Evolutionary conservation across 208 protist genomes (phyloP), one percentile per base, ranked within the genome.

Genomic region (Trypanosoma boissoni): DNA sequence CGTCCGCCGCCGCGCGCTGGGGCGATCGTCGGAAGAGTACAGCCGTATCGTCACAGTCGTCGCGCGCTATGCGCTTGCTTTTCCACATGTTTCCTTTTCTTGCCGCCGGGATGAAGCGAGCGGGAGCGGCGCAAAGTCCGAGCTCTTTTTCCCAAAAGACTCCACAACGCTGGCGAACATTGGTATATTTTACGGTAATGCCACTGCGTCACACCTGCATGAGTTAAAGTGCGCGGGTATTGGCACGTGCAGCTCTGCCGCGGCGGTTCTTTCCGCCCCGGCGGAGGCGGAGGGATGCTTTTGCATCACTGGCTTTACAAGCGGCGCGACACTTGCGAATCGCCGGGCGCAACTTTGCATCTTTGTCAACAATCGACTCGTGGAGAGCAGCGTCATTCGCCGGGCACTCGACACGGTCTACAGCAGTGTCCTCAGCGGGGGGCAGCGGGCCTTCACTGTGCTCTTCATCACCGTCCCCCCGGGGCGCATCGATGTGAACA

Each of bases 401-500:
- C 76, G 76, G 43, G 86, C 86, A 1, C 24, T 99, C 10, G 86
- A 98, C 24, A 41, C 58, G 5, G 78, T 98, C 6, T 99, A 99
- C 72, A 70, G 67, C 27, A 58, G 72, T 42, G 87, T 97, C 42
- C 68, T 99, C 41, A 91, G 95, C 0, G 76, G 77, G 5, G 76
- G 92, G 21, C 78, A 86, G 23, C 83, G 96, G 32, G 95, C 97
- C 5, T 99, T 98, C 69, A 86, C 96, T 1, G 99, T 98, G 42
- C 60, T 99, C 10, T 84, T 82, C 18, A 64, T 99, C 34, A 80
- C 67, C 0, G 68, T 99, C 1, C 83, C 86, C 6, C 77, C 94
- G 0, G 74, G 96, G 28, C 78, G 89, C 18, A 67, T 99, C 0
- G 98, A 99, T 78, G 97, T 99, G n/a, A 99, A 99, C 72, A 94